Evolutionary conservation across 306 rosid genomes (phyloP), one percentile per base, ranked within the genome.

Genomic region (Parietaria judaica): DNA sequence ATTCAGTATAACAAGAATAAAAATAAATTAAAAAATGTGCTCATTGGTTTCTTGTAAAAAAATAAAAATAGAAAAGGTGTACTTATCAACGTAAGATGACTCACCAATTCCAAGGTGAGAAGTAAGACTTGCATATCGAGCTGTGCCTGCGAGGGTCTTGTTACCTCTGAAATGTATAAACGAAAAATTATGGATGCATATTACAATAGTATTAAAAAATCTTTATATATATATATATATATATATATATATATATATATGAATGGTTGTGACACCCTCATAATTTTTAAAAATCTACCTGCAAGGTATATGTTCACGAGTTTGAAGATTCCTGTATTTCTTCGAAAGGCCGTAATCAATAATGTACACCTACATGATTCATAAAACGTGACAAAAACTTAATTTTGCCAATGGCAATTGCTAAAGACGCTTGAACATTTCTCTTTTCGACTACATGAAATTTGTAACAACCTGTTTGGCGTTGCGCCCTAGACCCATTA

Each of bases 71-170:
- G 31, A 49, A 7, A 4, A 49, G 1, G 13, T 7, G 8, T 17
- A 59, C 60, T 31, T 39, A 69, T 31, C 14, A 44, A 78, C 58
- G 66, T 36, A 70, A 66, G 56, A 67, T 59, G 58, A 70, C 94
- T 86, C 50, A 94, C 99, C 99, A 77, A 94, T 89, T 72, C 99
- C 99, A 67, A 94, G 87, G 79, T 94, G 99, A 73, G 99, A 88
- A 78, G 86, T 94, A 65, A 84, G 95, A 78, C 99, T 94, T 55
- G 99, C 99, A 84, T 94, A 89, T 58, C 99, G 99, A 66, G 99
- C 99, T 67, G 99, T 94, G 72, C 99, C 99, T 3, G 99, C 89
- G 63, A 94, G 97, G 74, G 88, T 94, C 84, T 94, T 94, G 85
- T 94, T 94, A 71, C 89, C 99, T 80, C 99, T 89, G 61, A 34